phyloP scores from a whole-genome alignment of 2,329 filamentous ascomycete species.

The Alternaria alternata region DNA sequence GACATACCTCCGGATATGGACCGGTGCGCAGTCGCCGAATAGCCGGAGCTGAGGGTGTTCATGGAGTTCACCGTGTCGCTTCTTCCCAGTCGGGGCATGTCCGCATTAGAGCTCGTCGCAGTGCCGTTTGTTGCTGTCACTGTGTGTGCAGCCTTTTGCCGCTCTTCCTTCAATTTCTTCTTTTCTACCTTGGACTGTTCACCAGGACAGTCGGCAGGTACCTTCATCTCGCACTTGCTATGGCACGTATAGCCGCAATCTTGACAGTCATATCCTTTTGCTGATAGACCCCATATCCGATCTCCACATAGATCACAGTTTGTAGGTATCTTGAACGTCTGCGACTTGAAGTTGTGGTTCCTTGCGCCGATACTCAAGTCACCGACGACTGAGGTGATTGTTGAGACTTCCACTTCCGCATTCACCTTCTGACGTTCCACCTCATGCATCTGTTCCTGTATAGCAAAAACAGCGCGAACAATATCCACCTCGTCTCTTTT shows the following conservation, averaged over 20 bases:
- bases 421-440: conserved; percentile 84
- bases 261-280: conserved; percentile 94
- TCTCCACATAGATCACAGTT: conserved; percentile 98
- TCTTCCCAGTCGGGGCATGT: conserved; percentile 74
- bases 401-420: conserved; percentile 90
- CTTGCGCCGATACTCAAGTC: conserved; percentile 92
- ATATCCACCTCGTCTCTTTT: conserved; percentile 88
- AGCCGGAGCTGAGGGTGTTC: conserved; percentile 80
- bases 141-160: conserved; percentile 79
- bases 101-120: conserved; percentile 62
- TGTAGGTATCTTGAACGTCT: conserved; percentile 98
- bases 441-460: conserved; percentile 86
- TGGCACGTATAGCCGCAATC: conserved; percentile 99
- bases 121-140: conserved; percentile 54
- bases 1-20: conserved; percentile 71
- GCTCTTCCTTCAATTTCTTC: conserved; percentile 88
- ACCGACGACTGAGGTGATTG: conserved; percentile 88
- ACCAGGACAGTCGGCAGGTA: conserved; percentile 92
- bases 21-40: conserved; percentile 78
- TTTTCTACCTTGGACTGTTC: conserved; percentile 93
- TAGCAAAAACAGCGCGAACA: conserved; percentile 79
- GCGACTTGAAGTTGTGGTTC: conserved; percentile 97
- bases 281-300: conserved; percentile 94
- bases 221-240: conserved; percentile 99
- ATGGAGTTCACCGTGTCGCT: conserved; percentile 88